Evolutionary conservation across 306 rosid species (phyloP).

Genomic region (Amphicarpaea edgeworthii): DNA sequence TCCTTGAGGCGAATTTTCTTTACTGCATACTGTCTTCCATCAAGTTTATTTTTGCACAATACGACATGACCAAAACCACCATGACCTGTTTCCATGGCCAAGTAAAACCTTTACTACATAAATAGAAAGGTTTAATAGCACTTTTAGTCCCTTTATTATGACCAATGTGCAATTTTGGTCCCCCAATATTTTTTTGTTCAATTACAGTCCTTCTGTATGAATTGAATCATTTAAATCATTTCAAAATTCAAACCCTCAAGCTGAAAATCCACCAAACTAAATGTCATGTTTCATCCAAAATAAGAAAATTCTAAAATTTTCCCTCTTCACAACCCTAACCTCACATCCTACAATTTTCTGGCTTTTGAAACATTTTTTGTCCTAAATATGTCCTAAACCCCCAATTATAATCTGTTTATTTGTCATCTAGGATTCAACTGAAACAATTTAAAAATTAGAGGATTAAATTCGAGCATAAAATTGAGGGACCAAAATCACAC

Average conservation of each 20-base stretch:
- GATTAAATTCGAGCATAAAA: slow-evolving; percentile 1
- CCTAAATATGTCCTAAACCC: not conserved
- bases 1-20: slow-evolving; percentile 93
- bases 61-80: slow-evolving; percentile 98
- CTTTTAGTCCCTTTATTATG: not conserved
- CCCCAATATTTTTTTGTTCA: not conserved
- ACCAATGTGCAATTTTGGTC: not conserved
- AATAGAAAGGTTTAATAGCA: slow-evolving; percentile 10
- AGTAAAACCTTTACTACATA: slow-evolving; percentile 36
- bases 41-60: slow-evolving; percentile 92
- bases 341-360: not conserved
- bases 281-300: not conserved
- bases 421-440: not conserved
- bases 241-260: not conserved
- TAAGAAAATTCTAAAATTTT: not conserved
- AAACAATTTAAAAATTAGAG: not conserved
- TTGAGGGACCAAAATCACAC: not conserved
- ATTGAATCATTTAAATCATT: not conserved
- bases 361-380: not conserved
- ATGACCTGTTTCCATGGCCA: slow-evolving; percentile 69
- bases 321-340: not conserved
- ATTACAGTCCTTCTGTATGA: not conserved
- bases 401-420: too few species aligned
- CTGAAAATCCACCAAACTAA: not conserved
- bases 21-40: slow-evolving; percentile 95